Evolutionary conservation across 306 rosid genomes (phyloP).

Genomic region (Pueraria montana): DNA sequence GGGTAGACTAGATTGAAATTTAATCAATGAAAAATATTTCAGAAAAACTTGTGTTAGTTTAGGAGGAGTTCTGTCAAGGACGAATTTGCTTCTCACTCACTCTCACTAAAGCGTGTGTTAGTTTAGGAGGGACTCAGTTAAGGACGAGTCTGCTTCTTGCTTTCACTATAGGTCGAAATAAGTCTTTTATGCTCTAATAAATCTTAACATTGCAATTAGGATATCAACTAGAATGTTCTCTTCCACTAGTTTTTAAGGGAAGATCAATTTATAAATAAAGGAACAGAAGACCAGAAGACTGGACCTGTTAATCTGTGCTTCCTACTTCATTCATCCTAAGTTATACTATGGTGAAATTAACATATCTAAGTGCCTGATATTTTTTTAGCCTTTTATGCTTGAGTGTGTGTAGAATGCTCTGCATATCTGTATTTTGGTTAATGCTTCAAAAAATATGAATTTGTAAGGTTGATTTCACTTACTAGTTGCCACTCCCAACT

Average conservation of each 20-base stretch:
- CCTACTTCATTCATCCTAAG: background rate
- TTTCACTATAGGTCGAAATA: too few species aligned
- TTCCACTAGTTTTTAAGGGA: background rate
- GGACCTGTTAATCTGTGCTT: background rate
- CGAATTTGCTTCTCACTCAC: too few species aligned
- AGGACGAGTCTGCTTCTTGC: too few species aligned
- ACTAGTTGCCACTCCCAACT: background rate
- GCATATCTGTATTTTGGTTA: background rate
- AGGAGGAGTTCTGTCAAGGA: too few species aligned
- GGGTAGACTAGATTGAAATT: too few species aligned
- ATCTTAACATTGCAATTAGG: too few species aligned
- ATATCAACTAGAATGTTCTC: background rate
- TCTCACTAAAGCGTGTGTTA: too few species aligned
- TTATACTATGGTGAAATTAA: background rate
- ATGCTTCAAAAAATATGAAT: slow-evolving; percentile 23
- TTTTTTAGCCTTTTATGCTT: background rate
- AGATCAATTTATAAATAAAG: background rate
- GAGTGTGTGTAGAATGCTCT: background rate
- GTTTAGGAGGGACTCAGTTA: too few species aligned
- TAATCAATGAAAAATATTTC: too few species aligned
- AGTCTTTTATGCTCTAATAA: too few species aligned
- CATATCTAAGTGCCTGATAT: background rate
- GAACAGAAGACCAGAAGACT: background rate
- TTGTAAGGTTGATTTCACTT: slow-evolving; percentile 2
- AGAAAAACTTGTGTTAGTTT: too few species aligned